Evolutionary conservation across 2,329 filamentous ascomycete genomes (phyloP).

Genomic region (Botrytis fragariae): DNA sequence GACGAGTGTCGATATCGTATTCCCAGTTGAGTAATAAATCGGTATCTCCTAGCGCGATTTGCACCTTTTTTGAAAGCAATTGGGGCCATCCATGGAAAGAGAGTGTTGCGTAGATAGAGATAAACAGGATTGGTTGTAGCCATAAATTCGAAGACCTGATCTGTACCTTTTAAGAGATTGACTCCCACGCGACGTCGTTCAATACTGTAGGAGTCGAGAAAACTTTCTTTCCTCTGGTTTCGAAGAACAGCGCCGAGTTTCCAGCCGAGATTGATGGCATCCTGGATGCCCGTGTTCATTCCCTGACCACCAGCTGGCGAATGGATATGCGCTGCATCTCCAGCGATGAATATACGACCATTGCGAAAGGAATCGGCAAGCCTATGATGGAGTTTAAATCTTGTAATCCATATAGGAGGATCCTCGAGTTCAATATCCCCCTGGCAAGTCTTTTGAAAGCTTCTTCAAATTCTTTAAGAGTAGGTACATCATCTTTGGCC

Average conservation of each 20-base stretch:
- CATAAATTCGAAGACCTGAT: conserved; percentile 43
- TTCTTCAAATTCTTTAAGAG: conserved; percentile 39
- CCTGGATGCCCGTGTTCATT: conserved; percentile 42
- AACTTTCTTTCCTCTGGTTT: conserved; percentile 35
- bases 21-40: conserved; percentile 44
- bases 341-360: conserved; percentile 40
- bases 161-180: conserved; percentile 44
- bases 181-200: conserved; percentile 49
- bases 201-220: conserved; percentile 49
- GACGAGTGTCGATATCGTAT: conserved; percentile 45
- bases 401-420: conserved; percentile 43
- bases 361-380: conserved; percentile 45
- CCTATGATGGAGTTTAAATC: conserved; percentile 47
- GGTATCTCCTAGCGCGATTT: conserved; percentile 33
- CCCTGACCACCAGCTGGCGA: conserved; percentile 41
- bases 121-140: conserved; percentile 41
- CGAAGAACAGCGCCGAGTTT: conserved; percentile 39
- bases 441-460: conserved; percentile 37
- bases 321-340: conserved; percentile 42
- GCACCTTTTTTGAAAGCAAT: conserved; percentile 34
- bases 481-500: conserved; percentile 26
- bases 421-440: conserved; percentile 29
- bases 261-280: conserved; percentile 41
- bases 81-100: conserved; percentile 44
- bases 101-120: conserved; percentile 41